Evolutionary conservation across 139 green algal genomes (phyloP), one percentile per base, ranked within the genome.

Genomic region (Desmodesmus armatus): DNA sequence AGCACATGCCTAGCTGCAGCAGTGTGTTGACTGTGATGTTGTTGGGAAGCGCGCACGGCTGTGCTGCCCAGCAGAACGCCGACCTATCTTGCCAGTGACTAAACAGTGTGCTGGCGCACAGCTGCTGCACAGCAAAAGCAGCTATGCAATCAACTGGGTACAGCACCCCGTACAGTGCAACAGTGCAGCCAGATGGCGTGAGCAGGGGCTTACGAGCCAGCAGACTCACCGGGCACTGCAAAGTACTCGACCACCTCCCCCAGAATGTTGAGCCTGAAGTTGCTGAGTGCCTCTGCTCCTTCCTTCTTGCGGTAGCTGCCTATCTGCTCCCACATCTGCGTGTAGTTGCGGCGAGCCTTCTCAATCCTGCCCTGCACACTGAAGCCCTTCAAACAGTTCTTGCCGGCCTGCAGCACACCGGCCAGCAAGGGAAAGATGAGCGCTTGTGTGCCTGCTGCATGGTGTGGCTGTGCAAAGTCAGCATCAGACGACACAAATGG

Each of bases 261-360:
- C 29, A 87, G 72, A 31, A 87, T 87, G 82, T 87, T 87, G 29
- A 87, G 58, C 25, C 71, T 51, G 72, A 87, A 87, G 58, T 82
- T 82, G 19, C 51, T 63, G 2, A 81, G 39, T 23, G 81, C 53
- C 1, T 53, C 70, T 37, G 69, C 51, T 4, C 69, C 71, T 5
- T 76, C 37, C 44, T 60, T 31, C 55, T 80, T 78, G 25, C 82
- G 55, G 71, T 83, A 72, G 1, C 41, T 51, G 58, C 71, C 58
- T 39, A 87, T 87, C 72, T 87, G 82, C 41, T 87, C 55, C 82
- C 82, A 87, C 44, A 87, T 79, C 39, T 87, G 51, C 4, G 71
- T 83, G 72, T 87, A 87, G 40, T 87, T 87, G 40, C 82, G 71
- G 53, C 82, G 71, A 40, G 55, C 77, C 72, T 76, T 78, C 58